phyloP scores from a whole-genome alignment of 257 asterid species.

The Primulina tabacum region DNA sequence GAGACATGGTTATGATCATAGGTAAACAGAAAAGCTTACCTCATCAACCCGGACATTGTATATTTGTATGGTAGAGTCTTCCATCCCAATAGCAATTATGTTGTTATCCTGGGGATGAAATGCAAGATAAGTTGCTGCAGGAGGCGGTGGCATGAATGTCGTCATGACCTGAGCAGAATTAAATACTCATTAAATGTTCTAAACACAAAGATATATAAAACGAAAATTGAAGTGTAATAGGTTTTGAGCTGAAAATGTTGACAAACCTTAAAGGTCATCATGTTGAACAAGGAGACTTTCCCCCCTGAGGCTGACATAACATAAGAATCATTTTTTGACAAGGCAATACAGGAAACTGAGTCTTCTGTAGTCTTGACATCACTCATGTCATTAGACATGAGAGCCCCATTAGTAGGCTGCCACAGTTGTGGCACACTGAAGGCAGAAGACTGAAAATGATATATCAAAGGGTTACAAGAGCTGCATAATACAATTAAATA shows the following conservation, averaged over 20 bases:
- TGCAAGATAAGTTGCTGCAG: slow-evolving; percentile 92
- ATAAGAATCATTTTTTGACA: slow-evolving; percentile 93
- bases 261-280: slow-evolving; percentile 96
- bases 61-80: slow-evolving; percentile 49
- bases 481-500: neutral
- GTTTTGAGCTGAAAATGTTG: neutral
- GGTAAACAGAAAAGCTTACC: slow-evolving; percentile 39
- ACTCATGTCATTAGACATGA: slow-evolving; percentile 76
- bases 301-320: slow-evolving; percentile 99
- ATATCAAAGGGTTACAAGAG: slow-evolving; percentile 19
- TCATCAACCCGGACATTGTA: slow-evolving; percentile 75
- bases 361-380: slow-evolving; percentile 79
- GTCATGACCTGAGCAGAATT: slow-evolving; percentile 73
- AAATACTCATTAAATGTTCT: slow-evolving; percentile 6
- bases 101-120: slow-evolving; percentile 61
- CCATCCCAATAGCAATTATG: slow-evolving; percentile 57
- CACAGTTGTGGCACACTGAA: slow-evolving; percentile 73
- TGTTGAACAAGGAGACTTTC: slow-evolving; percentile 90
- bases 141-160: slow-evolving; percentile 99
- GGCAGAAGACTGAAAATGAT: slow-evolving; percentile 70
- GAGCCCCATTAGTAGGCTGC: slow-evolving; percentile 85
- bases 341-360: slow-evolving; percentile 83
- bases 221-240: slow-evolving; percentile 7
- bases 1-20: slow-evolving; percentile 7
- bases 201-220: neutral